phyloP scores from a whole-genome alignment of 2,329 filamentous ascomycete genomes.

The Microcyclospora pomicola region DNA sequence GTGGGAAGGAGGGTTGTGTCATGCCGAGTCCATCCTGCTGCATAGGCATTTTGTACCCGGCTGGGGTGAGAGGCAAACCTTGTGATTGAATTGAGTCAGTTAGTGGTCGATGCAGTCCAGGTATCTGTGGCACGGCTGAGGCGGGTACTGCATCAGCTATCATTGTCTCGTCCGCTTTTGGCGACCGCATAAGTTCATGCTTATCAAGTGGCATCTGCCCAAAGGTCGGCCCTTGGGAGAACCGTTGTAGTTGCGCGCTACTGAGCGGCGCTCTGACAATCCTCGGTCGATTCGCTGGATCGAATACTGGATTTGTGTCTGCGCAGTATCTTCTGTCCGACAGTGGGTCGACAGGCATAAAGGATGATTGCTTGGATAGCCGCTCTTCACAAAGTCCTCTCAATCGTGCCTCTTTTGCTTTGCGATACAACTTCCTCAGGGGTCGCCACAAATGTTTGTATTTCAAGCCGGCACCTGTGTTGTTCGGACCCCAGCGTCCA shows the following conservation, averaged over 20 bases:
- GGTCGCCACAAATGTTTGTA: conserved; percentile 51
- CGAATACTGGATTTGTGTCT: conserved; percentile 23
- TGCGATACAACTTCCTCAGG: conserved; percentile 45
- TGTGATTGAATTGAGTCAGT: neutral
- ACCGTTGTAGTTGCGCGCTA: conserved; percentile 20
- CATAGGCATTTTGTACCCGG: neutral
- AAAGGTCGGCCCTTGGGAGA: conserved; percentile 19
- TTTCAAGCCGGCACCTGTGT: conserved; percentile 12
- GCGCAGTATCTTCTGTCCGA: conserved; percentile 19
- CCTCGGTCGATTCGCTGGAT: conserved; percentile 13
- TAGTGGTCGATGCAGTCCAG: neutral
- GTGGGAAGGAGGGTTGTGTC: no score
- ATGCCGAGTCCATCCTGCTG: neutral
- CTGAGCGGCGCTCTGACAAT: conserved; percentile 22
- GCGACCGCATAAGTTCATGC: conserved; percentile 19
- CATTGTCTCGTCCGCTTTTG: conserved; percentile 11
- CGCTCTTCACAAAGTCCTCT: conserved; percentile 33
- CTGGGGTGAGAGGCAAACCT: neutral
- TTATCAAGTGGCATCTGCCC: conserved; percentile 21
- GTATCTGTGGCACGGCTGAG: neutral
- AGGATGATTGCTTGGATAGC: conserved; percentile 8
- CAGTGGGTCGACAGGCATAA: conserved; percentile 4
- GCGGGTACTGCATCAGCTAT: no score
- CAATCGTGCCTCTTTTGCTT: conserved; percentile 40
- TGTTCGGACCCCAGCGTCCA: conserved; percentile 27